phyloP scores from a whole-genome alignment of 805 yeast species.

The Ogataea kodamae region DNA sequence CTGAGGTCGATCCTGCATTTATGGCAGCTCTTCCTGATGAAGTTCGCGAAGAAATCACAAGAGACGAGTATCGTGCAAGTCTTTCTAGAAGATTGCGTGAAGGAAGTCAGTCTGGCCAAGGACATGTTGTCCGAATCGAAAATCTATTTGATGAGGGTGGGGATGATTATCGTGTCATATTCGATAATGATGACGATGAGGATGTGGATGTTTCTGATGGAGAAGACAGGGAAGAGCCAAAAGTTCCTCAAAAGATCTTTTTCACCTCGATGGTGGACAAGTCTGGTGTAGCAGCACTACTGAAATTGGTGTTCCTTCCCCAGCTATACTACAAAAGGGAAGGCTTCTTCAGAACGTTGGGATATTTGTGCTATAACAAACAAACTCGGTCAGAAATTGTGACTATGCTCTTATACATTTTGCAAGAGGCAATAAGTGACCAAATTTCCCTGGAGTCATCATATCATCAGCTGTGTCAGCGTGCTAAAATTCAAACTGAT shows the following conservation, averaged over 20 bases:
- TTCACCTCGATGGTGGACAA: slow-evolving; percentile 71
- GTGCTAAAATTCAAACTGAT: slow-evolving; percentile 35
- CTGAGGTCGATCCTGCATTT: slow-evolving; percentile 78
- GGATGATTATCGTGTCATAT: slow-evolving; percentile 16
- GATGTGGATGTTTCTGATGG: slow-evolving; percentile 23
- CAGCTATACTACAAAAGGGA: slow-evolving; percentile 62
- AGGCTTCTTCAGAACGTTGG: slow-evolving; percentile 59
- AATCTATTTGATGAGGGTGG: too few relatives aligned
- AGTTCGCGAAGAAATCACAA: slow-evolving; percentile 22
- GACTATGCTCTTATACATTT: slow-evolving; percentile 59
- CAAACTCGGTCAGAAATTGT: slow-evolving; percentile 76
- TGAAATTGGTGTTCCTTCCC: slow-evolving; percentile 71
- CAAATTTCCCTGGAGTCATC: slow-evolving; percentile 59
- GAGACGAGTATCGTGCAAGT: slow-evolving; percentile 29
- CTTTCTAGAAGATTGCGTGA: slow-evolving; percentile 20
- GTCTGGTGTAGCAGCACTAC: slow-evolving; percentile 67
- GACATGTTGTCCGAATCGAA: too few relatives aligned
- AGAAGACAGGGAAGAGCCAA: slow-evolving; percentile 22
- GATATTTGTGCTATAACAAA: slow-evolving; percentile 67
- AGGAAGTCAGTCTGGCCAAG: too few relatives aligned
- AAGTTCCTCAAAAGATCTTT: slow-evolving; percentile 36
- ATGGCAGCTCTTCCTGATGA: slow-evolving; percentile 72
- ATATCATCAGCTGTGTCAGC: slow-evolving; percentile 52
- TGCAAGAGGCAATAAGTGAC: slow-evolving; percentile 71
- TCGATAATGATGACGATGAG: slow-evolving; percentile 12